Evolutionary conservation across 768 basidiomycete species (phyloP).

Genomic region (Lactarius sp.): DNA sequence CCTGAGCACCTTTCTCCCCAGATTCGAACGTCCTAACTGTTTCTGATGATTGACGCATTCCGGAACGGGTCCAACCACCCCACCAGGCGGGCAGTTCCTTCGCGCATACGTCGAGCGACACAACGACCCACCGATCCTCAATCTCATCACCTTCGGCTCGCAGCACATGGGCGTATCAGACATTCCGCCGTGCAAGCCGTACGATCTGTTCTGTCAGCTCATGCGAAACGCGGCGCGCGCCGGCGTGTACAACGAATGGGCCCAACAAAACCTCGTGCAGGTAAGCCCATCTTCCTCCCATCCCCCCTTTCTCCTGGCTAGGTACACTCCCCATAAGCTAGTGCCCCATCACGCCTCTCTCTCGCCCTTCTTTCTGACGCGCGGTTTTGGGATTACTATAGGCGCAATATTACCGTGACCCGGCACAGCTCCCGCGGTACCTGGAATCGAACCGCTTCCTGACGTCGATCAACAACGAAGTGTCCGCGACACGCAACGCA

Average conservation of each 20-base stretch:
- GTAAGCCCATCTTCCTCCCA: slow-evolving; percentile 28
- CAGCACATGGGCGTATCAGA: slow-evolving; percentile 86
- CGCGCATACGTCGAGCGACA: slow-evolving; percentile 71
- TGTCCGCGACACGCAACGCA: slow-evolving; percentile 45
- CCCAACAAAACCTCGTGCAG: slow-evolving; percentile 70
- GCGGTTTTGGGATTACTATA: slow-evolving; percentile 29
- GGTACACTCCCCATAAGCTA: background rate
- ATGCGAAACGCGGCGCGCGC: slow-evolving; percentile 56
- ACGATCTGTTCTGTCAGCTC: slow-evolving; percentile 65
- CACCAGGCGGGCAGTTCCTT: slow-evolving; percentile 73
- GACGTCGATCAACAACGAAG: slow-evolving; percentile 74
- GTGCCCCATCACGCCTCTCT: background rate
- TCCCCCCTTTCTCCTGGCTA: background rate
- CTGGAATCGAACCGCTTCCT: slow-evolving; percentile 61
- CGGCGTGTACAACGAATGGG: slow-evolving; percentile 72
- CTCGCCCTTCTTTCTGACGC: background rate
- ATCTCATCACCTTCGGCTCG: slow-evolving; percentile 82
- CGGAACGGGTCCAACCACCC: background rate
- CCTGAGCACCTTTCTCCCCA: background rate
- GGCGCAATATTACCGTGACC: slow-evolving; percentile 88
- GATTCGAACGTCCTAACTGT: background rate
- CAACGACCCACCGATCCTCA: slow-evolving; percentile 57
- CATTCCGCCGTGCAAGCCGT: slow-evolving; percentile 57
- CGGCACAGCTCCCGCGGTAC: slow-evolving; percentile 52
- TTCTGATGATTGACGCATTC: background rate